Conservation (phyloP, 2,329 filamentous ascomycete species). For the Colletotrichum caudatum region DNA sequence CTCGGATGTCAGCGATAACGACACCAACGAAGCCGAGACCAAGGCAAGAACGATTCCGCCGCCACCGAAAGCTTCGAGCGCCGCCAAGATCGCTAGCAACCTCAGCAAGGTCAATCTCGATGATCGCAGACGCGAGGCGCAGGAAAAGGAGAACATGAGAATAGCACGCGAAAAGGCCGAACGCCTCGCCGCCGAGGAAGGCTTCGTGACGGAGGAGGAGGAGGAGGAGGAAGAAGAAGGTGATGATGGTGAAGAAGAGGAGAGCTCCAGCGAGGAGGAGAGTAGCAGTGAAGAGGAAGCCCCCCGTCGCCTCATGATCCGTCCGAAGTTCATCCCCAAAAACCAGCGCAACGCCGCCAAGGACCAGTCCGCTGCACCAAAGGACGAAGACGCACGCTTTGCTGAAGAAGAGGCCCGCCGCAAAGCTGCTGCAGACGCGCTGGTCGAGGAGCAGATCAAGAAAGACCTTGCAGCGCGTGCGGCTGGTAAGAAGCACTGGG, state of each 20-base stretch:
- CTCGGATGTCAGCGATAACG: conserved; percentile 61
- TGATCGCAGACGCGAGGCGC: conserved; percentile 59
- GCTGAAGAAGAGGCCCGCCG: conserved; percentile 73
- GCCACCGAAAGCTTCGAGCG: conserved; percentile 68
- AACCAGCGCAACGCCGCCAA: conserved; percentile 59
- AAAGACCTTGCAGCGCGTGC: conserved; percentile 82
- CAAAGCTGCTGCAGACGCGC: conserved; percentile 78
- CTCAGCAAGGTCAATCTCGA: conserved; percentile 66
- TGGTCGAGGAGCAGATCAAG: conserved; percentile 90
- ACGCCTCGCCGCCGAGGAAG: conserved; percentile 67
- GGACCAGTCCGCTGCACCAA: conserved; percentile 44
- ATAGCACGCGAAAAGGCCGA: conserved; percentile 64
- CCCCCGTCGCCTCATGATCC: conserved; percentile 68
- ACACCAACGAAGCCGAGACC: conserved; percentile 47
- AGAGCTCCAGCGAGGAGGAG: conserved; percentile 55
- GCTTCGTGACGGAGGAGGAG: conserved; percentile 71
- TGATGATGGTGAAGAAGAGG: conserved; percentile 51
- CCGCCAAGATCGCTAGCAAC: conserved; percentile 67
- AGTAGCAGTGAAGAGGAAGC: conserved; percentile 68
- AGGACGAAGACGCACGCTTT: conserved; percentile 51
- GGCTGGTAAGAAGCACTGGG: conserved; percentile 87
- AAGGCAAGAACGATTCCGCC: conserved; percentile 54
- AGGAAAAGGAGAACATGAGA: conserved; percentile 60
- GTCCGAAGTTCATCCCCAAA: conserved; percentile 74
- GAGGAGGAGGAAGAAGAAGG: conserved; percentile 59